Percentiles rank a stretch among this genome's conserved stretches.
Evolutionary conservation across 1,284 basidiomycete genomes (phyloP).

Genomic region (Ceratobasidium sp.): DNA sequence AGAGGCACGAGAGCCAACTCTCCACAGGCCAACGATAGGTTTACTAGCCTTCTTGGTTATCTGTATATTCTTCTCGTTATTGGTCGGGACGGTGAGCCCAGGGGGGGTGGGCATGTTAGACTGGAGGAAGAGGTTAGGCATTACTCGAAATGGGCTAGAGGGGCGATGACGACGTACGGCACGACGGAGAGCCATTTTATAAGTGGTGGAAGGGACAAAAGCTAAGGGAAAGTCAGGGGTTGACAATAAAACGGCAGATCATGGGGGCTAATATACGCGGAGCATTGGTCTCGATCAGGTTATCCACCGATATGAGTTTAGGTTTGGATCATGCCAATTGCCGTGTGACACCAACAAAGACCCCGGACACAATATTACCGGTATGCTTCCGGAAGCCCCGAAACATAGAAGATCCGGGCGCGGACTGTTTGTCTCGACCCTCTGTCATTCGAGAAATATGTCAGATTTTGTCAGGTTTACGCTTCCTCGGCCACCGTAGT

Average conservation of each 20-base stretch:
- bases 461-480: no score
- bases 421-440: no score
- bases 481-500: no score
- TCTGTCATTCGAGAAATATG: no score
- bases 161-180: slow-evolving; percentile 3
- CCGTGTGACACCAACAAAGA: no score
- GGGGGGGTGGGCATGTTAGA: slow-evolving; percentile 27
- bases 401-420: no score
- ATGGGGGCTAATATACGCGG: slow-evolving; percentile 3
- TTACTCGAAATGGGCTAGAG: neutral
- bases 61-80: slow-evolving; percentile 25
- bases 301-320: no score
- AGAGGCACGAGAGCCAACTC: slow-evolving; percentile 19
- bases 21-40: slow-evolving; percentile 29
- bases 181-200: slow-evolving; percentile 22
- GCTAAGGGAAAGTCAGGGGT: neutral
- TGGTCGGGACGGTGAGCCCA: slow-evolving; percentile 11
- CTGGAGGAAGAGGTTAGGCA: slow-evolving; percentile 1
- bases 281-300: no score
- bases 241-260: slow-evolving; percentile 5
- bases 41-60: neutral
- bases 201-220: neutral
- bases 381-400: no score
- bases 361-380: no score
- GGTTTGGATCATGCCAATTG: no score